These are phyloP conservation scores for Amylostereum chailletii DNA, from an alignment of 1,284 basidiomycete genomes.

Conservation along the genomic window DNA sequence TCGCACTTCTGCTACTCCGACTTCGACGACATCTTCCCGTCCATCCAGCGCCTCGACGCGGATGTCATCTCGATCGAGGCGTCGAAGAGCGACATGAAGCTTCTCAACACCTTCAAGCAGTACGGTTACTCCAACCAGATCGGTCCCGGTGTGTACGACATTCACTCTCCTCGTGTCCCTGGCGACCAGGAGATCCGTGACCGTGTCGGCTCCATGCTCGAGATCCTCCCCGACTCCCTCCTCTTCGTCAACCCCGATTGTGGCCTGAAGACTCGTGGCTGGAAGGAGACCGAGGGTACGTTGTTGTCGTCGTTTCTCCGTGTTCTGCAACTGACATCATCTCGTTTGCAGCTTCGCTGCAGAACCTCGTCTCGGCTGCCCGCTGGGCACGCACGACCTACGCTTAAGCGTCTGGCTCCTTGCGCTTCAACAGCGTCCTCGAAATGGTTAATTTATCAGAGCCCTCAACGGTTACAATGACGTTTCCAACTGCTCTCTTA, in stretches of 20 bases:
- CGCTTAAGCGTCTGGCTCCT: constrained; percentile 46
- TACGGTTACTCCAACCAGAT: constrained; percentile 98
- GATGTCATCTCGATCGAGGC: constrained; percentile 99
- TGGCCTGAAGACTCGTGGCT: constrained; percentile 90
- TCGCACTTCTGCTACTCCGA: constrained; percentile 98
- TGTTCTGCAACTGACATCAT: constrained; percentile 2
- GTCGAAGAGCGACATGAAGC: constrained; percentile 96
- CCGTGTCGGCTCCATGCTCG: constrained; percentile 80
- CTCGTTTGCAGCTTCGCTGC: constrained; percentile 48
- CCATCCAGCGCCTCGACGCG: constrained; percentile 95
- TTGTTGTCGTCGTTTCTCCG: constrained; percentile 12
- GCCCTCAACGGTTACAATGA: constrained; percentile 18
- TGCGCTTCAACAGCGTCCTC: constrained; percentile 88
- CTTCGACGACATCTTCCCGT: constrained; percentile 97
- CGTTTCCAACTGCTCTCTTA: constrained; percentile 14
- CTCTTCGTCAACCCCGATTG: constrained; percentile 94
- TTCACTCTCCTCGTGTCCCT: constrained; percentile 99
- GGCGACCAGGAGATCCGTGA: constrained; percentile 91
- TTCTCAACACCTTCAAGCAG: constrained; percentile 91
- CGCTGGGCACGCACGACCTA: constrained; percentile 82
- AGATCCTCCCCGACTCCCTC: constrained; percentile 70
- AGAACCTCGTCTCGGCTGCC: constrained; percentile 86
- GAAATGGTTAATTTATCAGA: constrained; percentile 37
- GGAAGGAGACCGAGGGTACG: constrained; percentile 85
- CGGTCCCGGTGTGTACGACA: constrained; percentile 98